phyloP scores from a whole-genome alignment of 2,329 filamentous ascomycete genomes.

The Aureobasidium sp. region DNA sequence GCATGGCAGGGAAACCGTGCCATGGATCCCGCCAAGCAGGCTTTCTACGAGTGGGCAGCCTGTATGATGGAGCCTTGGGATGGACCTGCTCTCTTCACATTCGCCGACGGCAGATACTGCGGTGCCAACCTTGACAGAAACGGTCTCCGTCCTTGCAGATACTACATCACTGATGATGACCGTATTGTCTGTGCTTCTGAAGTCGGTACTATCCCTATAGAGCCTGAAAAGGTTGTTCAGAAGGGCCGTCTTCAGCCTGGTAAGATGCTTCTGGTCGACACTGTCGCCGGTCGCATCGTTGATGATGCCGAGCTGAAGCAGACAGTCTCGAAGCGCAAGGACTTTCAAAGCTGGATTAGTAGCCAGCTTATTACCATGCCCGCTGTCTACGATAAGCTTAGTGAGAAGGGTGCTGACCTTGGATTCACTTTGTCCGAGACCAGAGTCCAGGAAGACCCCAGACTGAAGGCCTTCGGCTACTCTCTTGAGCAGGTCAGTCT shows the following conservation, averaged over 20 bases:
- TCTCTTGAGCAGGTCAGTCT: constrained; percentile 92
- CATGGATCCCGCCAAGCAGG: constrained; percentile 92
- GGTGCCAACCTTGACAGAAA: constrained; percentile 96
- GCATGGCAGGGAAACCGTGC: constrained; percentile 90
- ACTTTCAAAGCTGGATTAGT: constrained; percentile 85
- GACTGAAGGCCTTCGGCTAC: constrained; percentile 83
- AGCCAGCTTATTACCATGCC: constrained; percentile 77
- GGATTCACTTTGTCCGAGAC: constrained; percentile 57
- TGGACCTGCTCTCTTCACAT: constrained; percentile 91
- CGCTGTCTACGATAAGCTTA: constrained; percentile 57
- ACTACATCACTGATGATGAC: constrained; percentile 94
- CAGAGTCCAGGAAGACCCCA: constrained; percentile 73
- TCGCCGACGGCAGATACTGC: constrained; percentile 92
- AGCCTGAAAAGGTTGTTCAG: constrained; percentile 81
- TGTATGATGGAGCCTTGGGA: constrained; percentile 99
- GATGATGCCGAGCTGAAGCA: constrained; percentile 88
- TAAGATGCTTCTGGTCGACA: constrained; percentile 93
- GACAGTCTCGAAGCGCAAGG: constrained; percentile 74
- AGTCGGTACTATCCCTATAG: constrained; percentile 85
- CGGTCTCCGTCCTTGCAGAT: constrained; percentile 88
- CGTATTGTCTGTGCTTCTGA: constrained; percentile 96
- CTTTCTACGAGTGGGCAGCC: constrained; percentile 97
- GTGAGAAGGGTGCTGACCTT: constrained; percentile 53
- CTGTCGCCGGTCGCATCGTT: constrained; percentile 81
- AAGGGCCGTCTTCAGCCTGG: constrained; percentile 92